Percentiles rank a stretch among this genome's conserved stretches.
Conservation (phyloP, 2,329 filamentous ascomycete genomes). For the Neonectria sp. region DNA sequence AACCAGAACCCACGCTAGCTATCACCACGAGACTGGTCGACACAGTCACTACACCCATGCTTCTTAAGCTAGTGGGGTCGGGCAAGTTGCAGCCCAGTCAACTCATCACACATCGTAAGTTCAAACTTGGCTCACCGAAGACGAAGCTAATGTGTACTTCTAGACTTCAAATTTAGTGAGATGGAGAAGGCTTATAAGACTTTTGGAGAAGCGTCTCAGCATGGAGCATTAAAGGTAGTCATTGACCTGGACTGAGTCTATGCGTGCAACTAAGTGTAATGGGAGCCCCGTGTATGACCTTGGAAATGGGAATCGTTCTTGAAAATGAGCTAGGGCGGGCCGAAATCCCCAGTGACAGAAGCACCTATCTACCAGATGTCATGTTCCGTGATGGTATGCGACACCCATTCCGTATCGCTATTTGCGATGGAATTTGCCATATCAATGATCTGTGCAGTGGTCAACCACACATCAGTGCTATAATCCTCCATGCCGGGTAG, state of each 20-base stretch:
- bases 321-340: neutral
- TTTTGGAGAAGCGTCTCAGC: constrained; percentile 37
- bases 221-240: constrained; percentile 39
- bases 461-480: constrained; percentile 54
- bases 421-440: constrained; percentile 64
- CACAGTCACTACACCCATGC: constrained; percentile 63
- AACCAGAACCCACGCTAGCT: constrained; percentile 40
- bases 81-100: constrained; percentile 58
- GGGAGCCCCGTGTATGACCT: neutral
- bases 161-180: constrained; percentile 40
- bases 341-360: too few species aligned
- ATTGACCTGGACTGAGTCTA: constrained; percentile 36
- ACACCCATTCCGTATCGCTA: constrained; percentile 62
- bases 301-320: neutral
- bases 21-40: constrained; percentile 66
- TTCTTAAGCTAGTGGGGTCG: constrained; percentile 61
- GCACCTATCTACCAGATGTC: constrained; percentile 54
- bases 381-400: constrained; percentile 61
- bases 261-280: neutral
- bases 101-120: constrained; percentile 63
- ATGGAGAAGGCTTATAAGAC: constrained; percentile 41
- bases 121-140: too few species aligned
- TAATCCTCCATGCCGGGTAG: constrained; percentile 42
- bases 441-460: constrained; percentile 62
- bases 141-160: neutral